Evolutionary conservation across 139 green algal species (phyloP).

Genomic region (Astrephomene gubernaculifera): DNA sequence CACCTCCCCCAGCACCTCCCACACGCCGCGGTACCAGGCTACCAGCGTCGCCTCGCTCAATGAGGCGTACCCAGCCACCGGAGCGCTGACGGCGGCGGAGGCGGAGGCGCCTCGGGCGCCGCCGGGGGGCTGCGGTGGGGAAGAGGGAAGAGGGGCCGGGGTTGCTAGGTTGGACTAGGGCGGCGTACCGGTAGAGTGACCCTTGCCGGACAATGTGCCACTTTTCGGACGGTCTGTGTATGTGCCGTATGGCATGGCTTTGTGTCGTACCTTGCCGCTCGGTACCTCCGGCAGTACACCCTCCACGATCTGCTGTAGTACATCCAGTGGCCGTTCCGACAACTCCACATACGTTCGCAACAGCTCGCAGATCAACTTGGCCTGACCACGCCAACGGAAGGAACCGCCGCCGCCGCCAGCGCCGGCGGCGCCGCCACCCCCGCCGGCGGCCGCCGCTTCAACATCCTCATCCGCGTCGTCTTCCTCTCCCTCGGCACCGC

Average conservation of each 20-base stretch:
- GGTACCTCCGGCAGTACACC: not conserved
- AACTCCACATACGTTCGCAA: constrained; percentile 15
- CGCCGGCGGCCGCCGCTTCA: not conserved
- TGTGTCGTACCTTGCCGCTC: too few species aligned
- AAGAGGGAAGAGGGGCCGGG: not conserved
- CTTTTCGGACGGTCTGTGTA: too few species aligned
- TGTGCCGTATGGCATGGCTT: too few species aligned
- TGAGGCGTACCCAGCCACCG: not conserved
- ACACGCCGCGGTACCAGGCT: constrained; percentile 30
- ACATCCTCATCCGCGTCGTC: not conserved
- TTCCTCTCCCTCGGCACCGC: not conserved
- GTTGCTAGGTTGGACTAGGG: too few species aligned
- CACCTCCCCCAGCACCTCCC: constrained; percentile 1
- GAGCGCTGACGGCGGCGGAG: not conserved
- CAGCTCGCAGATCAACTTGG: constrained; percentile 31
- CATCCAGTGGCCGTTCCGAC: not conserved
- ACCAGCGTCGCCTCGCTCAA: not conserved
- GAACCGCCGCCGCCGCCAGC: not conserved
- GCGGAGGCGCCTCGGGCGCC: not conserved
- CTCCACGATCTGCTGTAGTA: not conserved
- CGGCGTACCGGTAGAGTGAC: too few species aligned
- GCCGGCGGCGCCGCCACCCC: not conserved
- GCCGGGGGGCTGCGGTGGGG: not conserved
- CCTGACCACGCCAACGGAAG: constrained; percentile 36
- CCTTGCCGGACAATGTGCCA: too few species aligned